A percentile compares a stretch with the other conserved stretches of the same genome.
Conservation (phyloP, 768 basidiomycete species). For the Boletus tomentosulus region DNA sequence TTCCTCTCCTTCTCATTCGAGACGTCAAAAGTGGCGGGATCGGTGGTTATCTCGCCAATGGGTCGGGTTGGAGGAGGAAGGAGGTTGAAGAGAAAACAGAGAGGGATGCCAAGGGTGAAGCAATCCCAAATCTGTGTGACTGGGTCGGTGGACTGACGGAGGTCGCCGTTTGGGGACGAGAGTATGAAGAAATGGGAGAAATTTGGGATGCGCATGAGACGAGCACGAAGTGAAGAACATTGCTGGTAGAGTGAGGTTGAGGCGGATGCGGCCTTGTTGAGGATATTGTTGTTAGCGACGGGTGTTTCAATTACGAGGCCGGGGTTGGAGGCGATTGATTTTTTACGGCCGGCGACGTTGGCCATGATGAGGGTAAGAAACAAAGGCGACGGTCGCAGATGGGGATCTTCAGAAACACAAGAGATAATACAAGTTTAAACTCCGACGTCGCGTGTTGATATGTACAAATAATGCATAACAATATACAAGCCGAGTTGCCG, state of each 20-base stretch:
- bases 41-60: slow-evolving; percentile 58
- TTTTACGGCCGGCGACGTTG: slow-evolving; percentile 67
- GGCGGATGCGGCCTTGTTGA: slow-evolving; percentile 86
- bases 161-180: slow-evolving; percentile 50
- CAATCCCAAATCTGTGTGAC: slow-evolving; percentile 94
- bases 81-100: slow-evolving; percentile 95
- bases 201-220: slow-evolving; percentile 73
- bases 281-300: slow-evolving; percentile 75
- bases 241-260: slow-evolving; percentile 90
- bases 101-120: slow-evolving; percentile 87
- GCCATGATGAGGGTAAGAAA: slow-evolving; percentile 34
- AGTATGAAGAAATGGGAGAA: slow-evolving; percentile 69
- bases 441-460: slow-evolving; percentile 29
- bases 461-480: slow-evolving; percentile 25
- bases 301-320: slow-evolving; percentile 71
- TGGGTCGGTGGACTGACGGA: slow-evolving; percentile 80
- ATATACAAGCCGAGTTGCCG: slow-evolving; percentile 8
- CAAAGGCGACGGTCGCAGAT: no score
- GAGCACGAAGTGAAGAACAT: slow-evolving; percentile 73
- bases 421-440: slow-evolving; percentile 31
- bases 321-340: slow-evolving; percentile 64
- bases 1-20: slow-evolving; percentile 84
- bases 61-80: slow-evolving; percentile 49
- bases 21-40: slow-evolving; percentile 57
- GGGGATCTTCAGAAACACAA: no score